Evolutionary conservation across 208 protist species (phyloP), one percentile per base, ranked within the genome.

Genomic region (Novymonas esmeraldas): DNA sequence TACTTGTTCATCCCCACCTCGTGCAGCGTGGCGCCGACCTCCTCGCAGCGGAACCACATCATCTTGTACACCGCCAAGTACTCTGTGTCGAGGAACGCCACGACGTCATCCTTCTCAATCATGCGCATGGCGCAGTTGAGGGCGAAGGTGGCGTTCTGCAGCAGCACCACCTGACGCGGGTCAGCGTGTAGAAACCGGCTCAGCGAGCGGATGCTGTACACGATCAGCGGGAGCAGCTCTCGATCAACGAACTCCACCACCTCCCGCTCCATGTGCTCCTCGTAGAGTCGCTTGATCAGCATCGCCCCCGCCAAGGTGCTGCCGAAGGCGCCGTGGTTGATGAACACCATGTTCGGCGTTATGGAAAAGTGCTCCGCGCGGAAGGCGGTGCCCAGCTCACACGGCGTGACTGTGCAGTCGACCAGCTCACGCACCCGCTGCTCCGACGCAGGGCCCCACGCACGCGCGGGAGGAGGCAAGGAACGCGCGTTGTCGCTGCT

Each of bases 301-400:
- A 94, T 34, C 3, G 85, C 81, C n/a, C 84, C 81, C 10, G 61
- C 64, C 24, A 95, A 68, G 1, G 85, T 65, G 49, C 92, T 85
- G 56, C 94, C 94, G 80, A 98, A 98, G 16, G 91, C 94, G n/a
- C 94, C 94, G 66, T 98, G 94, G 67, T 98, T 98, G 55, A 98
- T 85, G 72, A 97, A 96, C 24, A 84, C 76, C 72, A 93, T 85
- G 28, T 87, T 73, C 1, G 61, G 54, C 10, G 84, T 85, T 22
- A 98, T 83, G 6, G 63, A 69, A 45, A 97, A 97, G 70, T 95
- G 74, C 51, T 80, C 62, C 5, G 69, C 61, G 13, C 81, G 73
- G 52, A 95, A 89, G 0, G 38, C 49, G 2, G 26, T 20, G 10
- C 93, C 93, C 36, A 95, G 64, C 39, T 71, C 58, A 38, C 70